Base-by-base conservation (phyloP, 2,329 filamentous ascomycete genomes). In the Lithohypha guttulata region DNA sequence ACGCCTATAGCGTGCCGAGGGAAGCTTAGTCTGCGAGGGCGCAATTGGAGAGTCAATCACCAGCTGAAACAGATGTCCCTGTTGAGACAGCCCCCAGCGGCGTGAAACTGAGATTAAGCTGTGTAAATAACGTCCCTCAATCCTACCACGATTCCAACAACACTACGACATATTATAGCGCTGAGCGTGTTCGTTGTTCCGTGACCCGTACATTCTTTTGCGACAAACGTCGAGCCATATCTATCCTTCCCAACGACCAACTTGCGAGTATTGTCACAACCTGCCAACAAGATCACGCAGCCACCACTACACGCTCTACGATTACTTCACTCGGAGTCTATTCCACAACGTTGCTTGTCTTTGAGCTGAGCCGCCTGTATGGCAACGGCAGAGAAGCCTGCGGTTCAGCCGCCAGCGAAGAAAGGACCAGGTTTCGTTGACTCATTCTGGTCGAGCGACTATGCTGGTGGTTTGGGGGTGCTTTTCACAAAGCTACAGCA, bases 371-470 rank as follows among this genome's bases (percentile, higher is more conserved):
- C 20, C 13, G 3, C 30, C 18, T 17, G 28, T 8, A 41, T 33
- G 31, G 32, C 37, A 28, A 33, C 27, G 21, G 29, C 25, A 28
- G 36, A 35, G 18, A n/a, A n/a, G n/a, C n/a, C n/a, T n/a, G 20
- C 26, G 31, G 30, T 27, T n/a, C 35, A 39, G 26, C 26, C 35
- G 19, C 26, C 35, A 6, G 35, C 35, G n/a, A 39, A 30, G 26
- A 39, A 43, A 38, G 39, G 46, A 56, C 81, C 83, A 52, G 77
- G 84, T 55, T 96, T 98, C 65, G 79, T 86, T 52, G 85, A 89
- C 66, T 94, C 87, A 35, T 96, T 98, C 68, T 98, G 91, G 91
- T 94, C 91, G 46, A 77, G 77, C 59, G 91, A 98, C 73, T 96
- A 96, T 71, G 89, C 89, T 59, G 86, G 84, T 70, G 87, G 91